Base-by-base conservation (phyloP, 768 basidiomycete species). In the Boletus reticuloceps region DNA sequence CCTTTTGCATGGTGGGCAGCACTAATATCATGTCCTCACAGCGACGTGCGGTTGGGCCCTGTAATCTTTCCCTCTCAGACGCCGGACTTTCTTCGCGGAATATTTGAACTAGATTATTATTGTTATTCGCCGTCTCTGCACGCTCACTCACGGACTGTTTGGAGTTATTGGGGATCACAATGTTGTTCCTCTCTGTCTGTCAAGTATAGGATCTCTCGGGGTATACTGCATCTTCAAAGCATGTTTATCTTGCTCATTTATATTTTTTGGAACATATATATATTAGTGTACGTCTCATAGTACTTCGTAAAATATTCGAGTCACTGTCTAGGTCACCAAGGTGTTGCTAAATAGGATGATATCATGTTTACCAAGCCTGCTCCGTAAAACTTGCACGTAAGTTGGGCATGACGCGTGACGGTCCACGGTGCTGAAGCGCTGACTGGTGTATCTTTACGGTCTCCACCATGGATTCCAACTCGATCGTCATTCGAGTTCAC, bases 171-270 rank as follows among this genome's bases (percentile, higher is more conserved):
- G 52, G 58, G 65, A 67, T 48, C 56, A 57, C 64, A 59, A 34
- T 39, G 56, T 54, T 47, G 58, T 58, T 65, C 58, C 55, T 66
- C 53, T 7, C 34, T 36, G 12, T 58, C 47, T 57, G 39, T 64
- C 65, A 58, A 59, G 39, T 67, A 58, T 62, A 61, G 68, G 68
- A 72, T 70, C 66, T 71, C 68, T 65, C 56, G 34, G 56, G 58
- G 64, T 60, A 67, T 58, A 69, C 65, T 64, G 70, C 68, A 72
- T 72, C 40, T 71, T 71, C 53, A 68, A 58, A 48, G 53, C 68
- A 61, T 68, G 70, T 68, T 72, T 69, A 68, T 69, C 68, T 72
- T 69, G 70, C 59, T 66, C 70, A 69, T 68, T 72, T 72, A 69
- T 70, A 25, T 64, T 69, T 70, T 69, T 70, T 69, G 72, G 68